A percentile compares a stretch with the other conserved stretches of the same genome.
These are phyloP conservation scores for Cercophora newfieldiana DNA, from an alignment of 495 filamentous ascomycete genomes.

Conservation along the genomic window DNA sequence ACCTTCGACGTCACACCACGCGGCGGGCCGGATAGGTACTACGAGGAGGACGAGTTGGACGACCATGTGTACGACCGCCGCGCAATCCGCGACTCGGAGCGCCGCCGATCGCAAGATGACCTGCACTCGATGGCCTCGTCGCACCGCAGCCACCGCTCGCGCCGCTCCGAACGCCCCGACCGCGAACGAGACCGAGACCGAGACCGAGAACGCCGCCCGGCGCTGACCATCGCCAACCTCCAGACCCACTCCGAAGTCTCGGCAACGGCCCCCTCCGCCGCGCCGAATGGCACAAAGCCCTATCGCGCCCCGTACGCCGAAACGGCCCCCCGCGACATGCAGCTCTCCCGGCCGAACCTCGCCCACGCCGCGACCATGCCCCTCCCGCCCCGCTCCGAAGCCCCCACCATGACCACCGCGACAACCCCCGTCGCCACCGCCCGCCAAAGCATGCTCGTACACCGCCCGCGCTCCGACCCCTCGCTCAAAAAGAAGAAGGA, in stretches of 20 bases:
- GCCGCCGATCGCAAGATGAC: slow-evolving; percentile 39
- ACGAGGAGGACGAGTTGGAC: slow-evolving; percentile 26
- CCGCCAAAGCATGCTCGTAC: slow-evolving; percentile 31
- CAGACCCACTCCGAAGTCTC: slow-evolving; percentile 46
- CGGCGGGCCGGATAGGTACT: slow-evolving; percentile 19
- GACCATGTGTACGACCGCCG: slow-evolving; percentile 24
- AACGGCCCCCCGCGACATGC: slow-evolving; percentile 40
- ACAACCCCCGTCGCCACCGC: slow-evolving; percentile 24
- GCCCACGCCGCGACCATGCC: slow-evolving; percentile 33
- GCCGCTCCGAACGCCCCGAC: slow-evolving; percentile 25
- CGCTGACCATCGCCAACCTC: slow-evolving; percentile 46
- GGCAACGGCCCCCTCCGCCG: slow-evolving; percentile 40
- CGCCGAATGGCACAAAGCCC: slow-evolving; percentile 27
- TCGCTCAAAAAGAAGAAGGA: slow-evolving; percentile 51
- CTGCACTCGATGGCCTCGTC: slow-evolving; percentile 40
- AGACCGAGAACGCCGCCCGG: slow-evolving; percentile 19
- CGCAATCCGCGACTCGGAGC: slow-evolving; percentile 21
- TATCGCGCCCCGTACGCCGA: slow-evolving; percentile 48
- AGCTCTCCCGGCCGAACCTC: slow-evolving; percentile 39
- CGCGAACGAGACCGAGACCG: slow-evolving; percentile 26
- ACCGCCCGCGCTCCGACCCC: slow-evolving; percentile 43
- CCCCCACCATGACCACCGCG: background rate
- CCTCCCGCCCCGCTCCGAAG: slow-evolving; percentile 8
- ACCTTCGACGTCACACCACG: slow-evolving; percentile 42
- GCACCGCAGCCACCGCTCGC: slow-evolving; percentile 37